Evolutionary conservation across 169 alveolate species (phyloP), one percentile per base, ranked within the genome.

Genomic region (Cryptosporidium meleagridis): DNA sequence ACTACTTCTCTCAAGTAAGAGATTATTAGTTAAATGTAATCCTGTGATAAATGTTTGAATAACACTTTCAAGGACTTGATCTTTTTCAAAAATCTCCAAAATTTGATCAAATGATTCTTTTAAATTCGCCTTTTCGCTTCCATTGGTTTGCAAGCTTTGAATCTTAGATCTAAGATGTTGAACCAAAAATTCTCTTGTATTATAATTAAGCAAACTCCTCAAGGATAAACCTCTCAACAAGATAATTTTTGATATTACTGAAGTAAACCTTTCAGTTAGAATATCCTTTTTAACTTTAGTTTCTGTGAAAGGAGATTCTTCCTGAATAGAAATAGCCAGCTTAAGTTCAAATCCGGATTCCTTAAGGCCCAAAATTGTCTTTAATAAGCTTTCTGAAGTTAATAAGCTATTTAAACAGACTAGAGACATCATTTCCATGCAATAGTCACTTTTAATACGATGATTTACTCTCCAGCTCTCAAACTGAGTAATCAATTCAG

Each of bases 381-480:
- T 45, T 26, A 80, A 48, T 29, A 80, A 65, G 53, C 67, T 59
- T 29, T 80, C 87, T 5, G 87, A 59, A 12, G 75, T 65, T 21
- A 80, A 5, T 31, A 80, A 62, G 48, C 69, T 29, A 29, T 41
- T 39, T 6, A 80, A 16, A 65, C 87, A 80, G 10, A 65, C 37
- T 35, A 80, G 31, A 6, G 87, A 80, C 51, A 80, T 80, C 87
- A 80, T 80, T 37, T 65, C 75, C 75, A 62, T 59, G 65, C 73
- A 80, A 44, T 80, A 80, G 37, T 62, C 75, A 44, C 68, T 62
- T 18, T 67, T 80, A 44, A 80, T 65, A 12, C 52, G 44, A 44
- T 80, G 87, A 16, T 61, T 39, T 8, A 59, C 68, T 37, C 87
- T 80, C 87, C 87, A 80, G 12, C 87, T 80, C 35, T 80, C 87